Conservation (phyloP, 2,329 filamentous ascomycete species). For the Pestalotiopsis fici region DNA sequence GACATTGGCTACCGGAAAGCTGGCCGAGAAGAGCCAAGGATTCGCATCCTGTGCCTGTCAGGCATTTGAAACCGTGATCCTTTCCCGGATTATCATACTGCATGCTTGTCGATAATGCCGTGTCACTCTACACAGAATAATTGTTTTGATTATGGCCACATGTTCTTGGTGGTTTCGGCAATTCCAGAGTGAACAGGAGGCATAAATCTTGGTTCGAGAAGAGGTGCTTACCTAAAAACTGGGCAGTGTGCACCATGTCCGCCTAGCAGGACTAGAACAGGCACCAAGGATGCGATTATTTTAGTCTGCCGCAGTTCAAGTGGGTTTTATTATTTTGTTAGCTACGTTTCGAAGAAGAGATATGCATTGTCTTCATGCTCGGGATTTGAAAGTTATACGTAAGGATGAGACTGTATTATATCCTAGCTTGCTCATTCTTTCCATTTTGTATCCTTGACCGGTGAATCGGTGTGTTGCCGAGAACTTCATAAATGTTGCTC, state of each 20-base stretch:
- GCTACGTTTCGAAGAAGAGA: not conserved
- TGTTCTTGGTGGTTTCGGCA: not conserved
- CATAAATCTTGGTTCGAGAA: not conserved
- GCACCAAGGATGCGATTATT: not conserved
- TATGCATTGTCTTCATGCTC: not conserved
- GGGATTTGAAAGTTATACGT: not conserved
- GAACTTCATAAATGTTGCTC: not conserved
- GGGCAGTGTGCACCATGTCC: not conserved
- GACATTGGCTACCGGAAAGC: not conserved
- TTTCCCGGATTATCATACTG: not conserved
- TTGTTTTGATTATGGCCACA: not conserved
- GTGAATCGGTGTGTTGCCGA: not conserved
- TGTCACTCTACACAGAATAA: not conserved
- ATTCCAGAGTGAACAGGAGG: not conserved
- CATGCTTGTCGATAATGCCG: not conserved
- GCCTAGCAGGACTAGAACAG: not conserved
- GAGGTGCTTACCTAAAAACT: not conserved
- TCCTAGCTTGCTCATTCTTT: not conserved
- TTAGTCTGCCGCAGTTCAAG: not conserved
- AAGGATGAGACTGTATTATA: not conserved
- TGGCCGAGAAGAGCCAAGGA: not conserved
- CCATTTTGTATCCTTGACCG: not conserved
- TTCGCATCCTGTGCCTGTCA: not conserved
- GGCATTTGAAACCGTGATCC: not conserved
- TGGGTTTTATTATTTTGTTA: not conserved